Evolutionary conservation across 2,329 filamentous ascomycete genomes (phyloP), one percentile per base, ranked within the genome.

Genomic region (Diaporthe caulivora): DNA sequence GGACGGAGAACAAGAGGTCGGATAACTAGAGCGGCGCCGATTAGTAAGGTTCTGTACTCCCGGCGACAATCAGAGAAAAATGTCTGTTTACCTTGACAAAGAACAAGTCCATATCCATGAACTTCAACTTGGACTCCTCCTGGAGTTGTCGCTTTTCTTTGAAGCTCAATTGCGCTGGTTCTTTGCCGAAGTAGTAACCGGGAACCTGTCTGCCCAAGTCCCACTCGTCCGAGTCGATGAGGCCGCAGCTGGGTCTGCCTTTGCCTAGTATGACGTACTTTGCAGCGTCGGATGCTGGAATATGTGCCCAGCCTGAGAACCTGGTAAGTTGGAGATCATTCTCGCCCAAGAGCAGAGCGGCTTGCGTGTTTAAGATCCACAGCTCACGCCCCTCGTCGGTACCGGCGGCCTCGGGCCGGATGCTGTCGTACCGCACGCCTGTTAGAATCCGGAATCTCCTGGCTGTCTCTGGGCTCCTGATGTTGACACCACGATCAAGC

Each of bases 351-450:
- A 93, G 85, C 18, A 92, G 82, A 11, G 91, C 91, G 65, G 88
- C 90, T 72, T 92, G 89, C 3, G 88, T 90, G 77, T 92, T 93
- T 65, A 92, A 85, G 71, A 92, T 81, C 91, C 91, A 93, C 76
- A 91, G 90, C 77, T 92, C 91, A 65, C 90, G 86, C n/a, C 90
- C 90, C 60, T 87, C 87, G 1, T 86, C 77, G 15, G 87, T 88
- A 10, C 87, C 87, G 8, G 87, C 89, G 18, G 86, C 83, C 40
- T 86, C 85, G 4, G 86, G 85, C 18, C 86, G 85, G 72, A 92
- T 91, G 5, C 90, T 92, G 79, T 92, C 91, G 78, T 90, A 92
- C 29, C 91, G 88, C 62, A 91, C 89, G 21, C 91, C 91, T 76
- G 89, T 86, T 75, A 92, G 88, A 60, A 82, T 84, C 75, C 84